Conservation (phyloP, 352 stramenopile genomes). For the Globisporangium acanthophoron region DNA sequence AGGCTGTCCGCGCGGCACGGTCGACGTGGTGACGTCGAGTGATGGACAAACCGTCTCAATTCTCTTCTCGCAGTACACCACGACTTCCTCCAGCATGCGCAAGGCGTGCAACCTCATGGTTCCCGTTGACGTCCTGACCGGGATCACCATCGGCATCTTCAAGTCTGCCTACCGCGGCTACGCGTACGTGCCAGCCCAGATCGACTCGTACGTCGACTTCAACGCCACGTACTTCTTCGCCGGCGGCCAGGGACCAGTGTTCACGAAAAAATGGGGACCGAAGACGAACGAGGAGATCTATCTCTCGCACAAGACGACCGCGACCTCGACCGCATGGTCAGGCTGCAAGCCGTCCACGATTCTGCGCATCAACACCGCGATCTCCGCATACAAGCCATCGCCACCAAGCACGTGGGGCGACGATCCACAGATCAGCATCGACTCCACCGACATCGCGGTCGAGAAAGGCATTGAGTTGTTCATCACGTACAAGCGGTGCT, state of each 20-base stretch:
- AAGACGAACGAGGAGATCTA: slow-evolving; percentile 14
- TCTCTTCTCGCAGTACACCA: slow-evolving; percentile 26
- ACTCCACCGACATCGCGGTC: slow-evolving; percentile 24
- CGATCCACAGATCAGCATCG: slow-evolving; percentile 18
- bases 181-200: slow-evolving; percentile 18
- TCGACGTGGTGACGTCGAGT: slow-evolving; percentile 17
- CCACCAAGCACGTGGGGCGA: not conserved
- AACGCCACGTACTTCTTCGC: slow-evolving; percentile 25
- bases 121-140: slow-evolving; percentile 14
- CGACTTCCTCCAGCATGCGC: slow-evolving; percentile 14
- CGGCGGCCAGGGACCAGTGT: slow-evolving; percentile 12
- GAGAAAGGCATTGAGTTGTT: slow-evolving; percentile 22
- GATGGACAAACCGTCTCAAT: slow-evolving; percentile 30
- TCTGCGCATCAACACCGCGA: slow-evolving; percentile 26
- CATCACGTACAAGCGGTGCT: slow-evolving; percentile 20
- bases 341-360: slow-evolving; percentile 17
- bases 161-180: slow-evolving; percentile 28
- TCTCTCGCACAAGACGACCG: slow-evolving; percentile 17
- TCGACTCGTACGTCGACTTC: slow-evolving; percentile 17
- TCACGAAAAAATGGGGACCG: slow-evolving; percentile 11
- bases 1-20: slow-evolving; percentile 24
- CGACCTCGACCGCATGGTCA: slow-evolving; percentile 22
- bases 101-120: slow-evolving; percentile 24
- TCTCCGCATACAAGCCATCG: slow-evolving; percentile 17
- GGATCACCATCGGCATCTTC: slow-evolving; percentile 29